A percentile compares a stretch with the other conserved stretches of the same genome.
Evolutionary conservation across 139 green algal genomes (phyloP).

Genomic region (Desmodesmus armatus): DNA sequence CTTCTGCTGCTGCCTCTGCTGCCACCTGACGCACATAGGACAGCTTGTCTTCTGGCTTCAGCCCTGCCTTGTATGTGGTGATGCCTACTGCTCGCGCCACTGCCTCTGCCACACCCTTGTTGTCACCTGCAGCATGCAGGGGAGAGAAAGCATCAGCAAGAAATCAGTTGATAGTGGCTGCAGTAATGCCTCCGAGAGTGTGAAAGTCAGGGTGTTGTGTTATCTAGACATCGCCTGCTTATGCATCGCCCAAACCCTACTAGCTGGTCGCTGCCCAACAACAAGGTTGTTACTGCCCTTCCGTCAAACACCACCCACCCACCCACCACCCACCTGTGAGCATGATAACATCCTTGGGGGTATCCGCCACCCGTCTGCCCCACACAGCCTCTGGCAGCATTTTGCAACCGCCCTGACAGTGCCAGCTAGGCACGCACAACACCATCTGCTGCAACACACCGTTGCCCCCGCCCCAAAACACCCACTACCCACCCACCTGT

Average conservation of each 20-base stretch:
- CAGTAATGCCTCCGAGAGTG: too few species aligned
- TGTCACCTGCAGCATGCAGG: constrained; percentile 87
- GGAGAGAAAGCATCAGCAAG: too few species aligned
- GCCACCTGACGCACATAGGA: constrained; percentile 33
- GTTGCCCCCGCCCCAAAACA: too few species aligned
- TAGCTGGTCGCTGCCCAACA: too few species aligned
- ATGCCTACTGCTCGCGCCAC: constrained; percentile 77
- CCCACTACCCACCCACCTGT: constrained; percentile 55
- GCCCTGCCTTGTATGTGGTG: constrained; percentile 57
- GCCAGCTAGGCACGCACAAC: not conserved
- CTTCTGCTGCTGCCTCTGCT: constrained; percentile 28
- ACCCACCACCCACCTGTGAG: not conserved
- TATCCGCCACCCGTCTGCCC: not conserved
- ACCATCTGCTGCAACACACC: not conserved
- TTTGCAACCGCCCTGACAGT: too few species aligned
- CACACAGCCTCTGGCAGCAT: too few species aligned
- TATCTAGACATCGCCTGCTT: too few species aligned
- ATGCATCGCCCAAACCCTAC: too few species aligned
- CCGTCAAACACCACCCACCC: too few species aligned
- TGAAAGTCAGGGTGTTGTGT: too few species aligned
- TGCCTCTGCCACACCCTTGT: constrained; percentile 54
- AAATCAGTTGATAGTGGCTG: too few species aligned
- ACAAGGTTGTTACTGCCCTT: too few species aligned
- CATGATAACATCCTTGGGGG: not conserved
- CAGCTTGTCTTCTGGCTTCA: constrained; percentile 89